Evolutionary conservation across 208 protist species (phyloP), one percentile per base, ranked within the genome.

Genomic region (Blechomonas ayalai): DNA sequence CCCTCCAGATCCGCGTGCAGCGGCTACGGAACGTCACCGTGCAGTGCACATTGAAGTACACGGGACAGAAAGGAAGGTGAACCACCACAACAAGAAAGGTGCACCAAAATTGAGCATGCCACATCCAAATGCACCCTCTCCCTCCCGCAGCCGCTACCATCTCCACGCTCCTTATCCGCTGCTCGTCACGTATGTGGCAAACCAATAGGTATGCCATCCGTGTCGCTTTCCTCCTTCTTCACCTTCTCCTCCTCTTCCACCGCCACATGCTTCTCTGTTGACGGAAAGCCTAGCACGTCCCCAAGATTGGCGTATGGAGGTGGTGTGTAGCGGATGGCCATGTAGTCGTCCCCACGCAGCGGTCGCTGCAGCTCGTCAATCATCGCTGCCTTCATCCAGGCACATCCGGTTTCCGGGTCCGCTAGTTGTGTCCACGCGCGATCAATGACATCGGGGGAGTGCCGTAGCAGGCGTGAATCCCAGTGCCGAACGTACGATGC

Each of bases 361-460:
- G 82, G 80, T 19, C 53, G 62, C 73, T 95, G 87, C 46, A 95
- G 73, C 52, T 89, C 80, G 44, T 95, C 81, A 33, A 95, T 77
- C 58, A 87, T 54, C 36, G 59, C 27, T 12, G 59, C 47, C 16
- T 56, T 65, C 77, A 95, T 74, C 87, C 87, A 95, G 41, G 80
- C 87, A 50, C 77, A 89, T 34, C 87, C 87, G 5, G 87, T 95
- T 32, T 66, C 56, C 2, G 82, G 82, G 54, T 95, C 62, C 20
- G 82, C 87, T 16, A 72, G 48, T 54, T 75, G 66, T 4, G 87
- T 71, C 87, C 87, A 95, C 4, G 72, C 74, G 22, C 87, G 76
- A 48, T 95, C 87, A 36, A 95, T 92, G 2, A 80, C 78, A 52
- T 95, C 87, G 3, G 87, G 82, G 12, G 80, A 90, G 60, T 89